These are phyloP conservation scores for Ascodesmis nigricans DNA, from an alignment of 495 filamentous ascomycete species.

Conservation along the genomic window DNA sequence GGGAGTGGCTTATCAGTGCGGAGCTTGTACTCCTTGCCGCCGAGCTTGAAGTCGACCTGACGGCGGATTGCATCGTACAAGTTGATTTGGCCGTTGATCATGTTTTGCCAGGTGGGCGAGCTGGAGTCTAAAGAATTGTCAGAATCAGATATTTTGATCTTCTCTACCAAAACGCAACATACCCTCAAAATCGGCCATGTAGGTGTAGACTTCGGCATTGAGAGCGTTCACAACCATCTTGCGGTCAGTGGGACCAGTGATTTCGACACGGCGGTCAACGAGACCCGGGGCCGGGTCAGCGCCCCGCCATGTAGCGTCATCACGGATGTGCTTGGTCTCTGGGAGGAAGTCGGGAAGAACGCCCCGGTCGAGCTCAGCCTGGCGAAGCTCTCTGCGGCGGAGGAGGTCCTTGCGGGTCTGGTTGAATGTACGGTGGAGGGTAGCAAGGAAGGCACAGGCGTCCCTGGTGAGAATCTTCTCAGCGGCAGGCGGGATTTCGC, in stretches of 20 bases:
- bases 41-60: constrained; percentile 91
- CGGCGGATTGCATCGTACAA: constrained; percentile 89
- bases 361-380: constrained; percentile 88
- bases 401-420: constrained; percentile 69
- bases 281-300: constrained; percentile 83
- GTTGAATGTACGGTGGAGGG: constrained; percentile 91
- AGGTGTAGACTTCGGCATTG: constrained; percentile 95
- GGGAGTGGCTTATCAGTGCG: constrained; percentile 63
- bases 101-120: constrained; percentile 97
- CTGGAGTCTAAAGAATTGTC: constrained; percentile 67
- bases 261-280: constrained; percentile 91
- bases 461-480: constrained; percentile 82
- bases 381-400: constrained; percentile 63
- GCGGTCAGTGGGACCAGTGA: constrained; percentile 89
- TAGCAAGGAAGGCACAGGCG: constrained; percentile 76
- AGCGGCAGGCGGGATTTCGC: constrained; percentile 49
- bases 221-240: constrained; percentile 99
- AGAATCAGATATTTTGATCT: background rate
- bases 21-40: constrained; percentile 89
- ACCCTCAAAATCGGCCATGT: constrained; percentile 99
- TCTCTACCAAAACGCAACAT: constrained; percentile 10
- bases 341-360: constrained; percentile 83
- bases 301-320: constrained; percentile 84
- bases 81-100: constrained; percentile 97
- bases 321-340: constrained; percentile 88